Evolutionary conservation across 495 filamentous ascomycete genomes (phyloP).

Genomic region (Apodospora peruviana): DNA sequence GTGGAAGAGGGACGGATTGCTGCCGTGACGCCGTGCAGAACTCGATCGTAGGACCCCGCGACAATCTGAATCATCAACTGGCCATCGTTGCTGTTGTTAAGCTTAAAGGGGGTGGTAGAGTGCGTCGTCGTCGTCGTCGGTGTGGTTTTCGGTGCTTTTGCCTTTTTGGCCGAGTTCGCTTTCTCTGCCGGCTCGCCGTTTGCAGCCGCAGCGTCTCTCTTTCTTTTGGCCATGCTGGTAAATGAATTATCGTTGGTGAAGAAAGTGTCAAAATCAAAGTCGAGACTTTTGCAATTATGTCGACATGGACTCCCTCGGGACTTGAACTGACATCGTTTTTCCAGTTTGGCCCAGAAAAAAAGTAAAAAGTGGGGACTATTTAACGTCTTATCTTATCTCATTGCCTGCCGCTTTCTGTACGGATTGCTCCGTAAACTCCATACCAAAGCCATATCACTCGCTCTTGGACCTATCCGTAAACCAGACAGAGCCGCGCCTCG

Average conservation of each 20-base stretch:
- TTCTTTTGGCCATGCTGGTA: slow-evolving; percentile 66
- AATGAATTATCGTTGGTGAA: slow-evolving; percentile 1
- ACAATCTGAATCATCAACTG: slow-evolving; percentile 74
- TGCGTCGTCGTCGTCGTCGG: slow-evolving; percentile 6
- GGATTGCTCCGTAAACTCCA: neutral
- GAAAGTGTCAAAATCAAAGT: neutral
- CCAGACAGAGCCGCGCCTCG: too few relatives aligned
- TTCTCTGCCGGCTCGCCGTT: slow-evolving; percentile 12
- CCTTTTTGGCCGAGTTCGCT: slow-evolving; percentile 29
- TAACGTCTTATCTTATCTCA: slow-evolving; percentile 1
- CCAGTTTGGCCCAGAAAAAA: neutral
- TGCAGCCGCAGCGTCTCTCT: slow-evolving; percentile 47
- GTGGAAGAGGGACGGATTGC: slow-evolving; percentile 42
- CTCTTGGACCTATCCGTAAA: neutral
- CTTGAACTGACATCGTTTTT: too few relatives aligned
- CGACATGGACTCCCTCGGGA: too few relatives aligned
- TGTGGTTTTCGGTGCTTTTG: slow-evolving; percentile 21
- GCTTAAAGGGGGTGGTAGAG: slow-evolving; percentile 16
- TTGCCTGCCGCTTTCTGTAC: neutral
- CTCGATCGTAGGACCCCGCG: slow-evolving; percentile 89
- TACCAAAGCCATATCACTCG: neutral
- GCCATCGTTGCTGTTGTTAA: slow-evolving; percentile 18
- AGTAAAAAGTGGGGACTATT: neutral
- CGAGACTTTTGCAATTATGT: neutral
- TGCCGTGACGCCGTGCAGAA: slow-evolving; percentile 86